These are phyloP conservation scores for Extremus antarcticus DNA, from an alignment of 495 filamentous ascomycete species.

Conservation along the genomic window DNA sequence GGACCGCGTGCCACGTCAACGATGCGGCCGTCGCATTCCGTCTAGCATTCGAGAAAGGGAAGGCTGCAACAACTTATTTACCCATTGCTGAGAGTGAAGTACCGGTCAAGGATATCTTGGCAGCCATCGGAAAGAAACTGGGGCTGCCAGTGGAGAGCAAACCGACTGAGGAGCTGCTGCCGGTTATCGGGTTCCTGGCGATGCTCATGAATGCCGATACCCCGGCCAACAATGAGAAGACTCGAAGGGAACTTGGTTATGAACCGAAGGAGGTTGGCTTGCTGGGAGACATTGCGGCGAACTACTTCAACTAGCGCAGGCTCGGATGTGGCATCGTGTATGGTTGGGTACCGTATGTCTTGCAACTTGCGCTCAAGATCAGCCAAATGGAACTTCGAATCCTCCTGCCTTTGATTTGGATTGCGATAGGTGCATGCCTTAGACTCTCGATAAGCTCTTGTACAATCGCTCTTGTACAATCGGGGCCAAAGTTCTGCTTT, in stretches of 20 bases:
- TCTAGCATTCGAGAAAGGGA: conserved; percentile 27
- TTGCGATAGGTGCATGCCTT: no score
- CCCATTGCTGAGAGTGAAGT: conserved; percentile 22
- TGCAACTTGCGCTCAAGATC: no score
- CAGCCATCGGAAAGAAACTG: conserved; percentile 24
- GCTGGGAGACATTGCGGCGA: conserved; percentile 20
- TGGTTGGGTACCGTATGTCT: no score
- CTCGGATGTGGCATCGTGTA: no score
- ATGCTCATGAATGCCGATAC: conserved; percentile 23
- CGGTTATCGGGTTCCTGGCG: conserved; percentile 19
- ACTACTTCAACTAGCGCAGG: not conserved
- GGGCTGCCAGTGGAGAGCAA: conserved; percentile 25
- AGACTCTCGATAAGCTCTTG: no score
- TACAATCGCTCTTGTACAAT: no score
- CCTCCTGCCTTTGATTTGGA: no score
- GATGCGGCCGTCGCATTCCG: conserved; percentile 35
- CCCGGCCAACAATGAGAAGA: conserved; percentile 28
- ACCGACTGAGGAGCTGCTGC: conserved; percentile 15
- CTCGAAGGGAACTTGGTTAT: conserved; percentile 30
- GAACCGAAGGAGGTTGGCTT: conserved; percentile 21
- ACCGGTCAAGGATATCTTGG: conserved; percentile 23
- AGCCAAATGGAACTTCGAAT: no score
- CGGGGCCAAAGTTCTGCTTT: no score
- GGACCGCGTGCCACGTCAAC: conserved; percentile 32
- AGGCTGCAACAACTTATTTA: conserved; percentile 28